These are phyloP conservation scores for Amanita pseudoporphyria DNA, from an alignment of 768 basidiomycete genomes.

Conservation along the genomic window DNA sequence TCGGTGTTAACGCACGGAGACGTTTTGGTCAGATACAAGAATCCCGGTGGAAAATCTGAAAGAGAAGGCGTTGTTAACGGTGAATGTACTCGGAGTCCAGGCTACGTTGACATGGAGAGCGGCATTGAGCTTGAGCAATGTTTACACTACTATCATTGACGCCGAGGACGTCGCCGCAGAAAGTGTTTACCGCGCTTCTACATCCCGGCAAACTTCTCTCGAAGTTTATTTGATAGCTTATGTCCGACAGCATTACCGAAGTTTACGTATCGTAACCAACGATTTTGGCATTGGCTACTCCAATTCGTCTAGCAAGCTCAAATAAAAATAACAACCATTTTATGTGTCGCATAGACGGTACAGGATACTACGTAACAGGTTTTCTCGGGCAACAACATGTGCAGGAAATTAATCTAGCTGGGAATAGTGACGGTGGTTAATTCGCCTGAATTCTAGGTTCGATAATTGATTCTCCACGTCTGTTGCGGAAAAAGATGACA, in stretches of 20 bases:
- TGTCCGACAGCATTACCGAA: neutral
- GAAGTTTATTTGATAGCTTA: conserved; percentile 5
- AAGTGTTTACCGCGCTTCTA: neutral
- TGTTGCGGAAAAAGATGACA: conserved; percentile 47
- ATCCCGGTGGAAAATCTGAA: neutral
- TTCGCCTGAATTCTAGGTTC: neutral
- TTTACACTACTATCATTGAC: neutral
- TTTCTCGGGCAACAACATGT: neutral
- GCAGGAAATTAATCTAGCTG: neutral
- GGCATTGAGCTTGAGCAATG: neutral
- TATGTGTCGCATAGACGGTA: neutral
- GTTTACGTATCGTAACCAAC: no score
- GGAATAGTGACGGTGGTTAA: neutral
- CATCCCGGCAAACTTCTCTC: neutral
- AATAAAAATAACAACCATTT: neutral
- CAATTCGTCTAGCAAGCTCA: no score
- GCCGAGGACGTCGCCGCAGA: neutral
- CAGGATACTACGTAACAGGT: neutral
- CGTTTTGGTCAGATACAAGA: neutral
- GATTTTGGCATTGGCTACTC: no score
- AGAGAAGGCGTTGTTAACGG: neutral
- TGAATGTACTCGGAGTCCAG: neutral
- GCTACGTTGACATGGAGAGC: neutral
- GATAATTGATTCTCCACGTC: conserved; percentile 30
- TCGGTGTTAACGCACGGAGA: neutral